Base-by-base conservation (phyloP, 495 filamentous ascomycete species). In the Staphylotrichum tortipilum region DNA sequence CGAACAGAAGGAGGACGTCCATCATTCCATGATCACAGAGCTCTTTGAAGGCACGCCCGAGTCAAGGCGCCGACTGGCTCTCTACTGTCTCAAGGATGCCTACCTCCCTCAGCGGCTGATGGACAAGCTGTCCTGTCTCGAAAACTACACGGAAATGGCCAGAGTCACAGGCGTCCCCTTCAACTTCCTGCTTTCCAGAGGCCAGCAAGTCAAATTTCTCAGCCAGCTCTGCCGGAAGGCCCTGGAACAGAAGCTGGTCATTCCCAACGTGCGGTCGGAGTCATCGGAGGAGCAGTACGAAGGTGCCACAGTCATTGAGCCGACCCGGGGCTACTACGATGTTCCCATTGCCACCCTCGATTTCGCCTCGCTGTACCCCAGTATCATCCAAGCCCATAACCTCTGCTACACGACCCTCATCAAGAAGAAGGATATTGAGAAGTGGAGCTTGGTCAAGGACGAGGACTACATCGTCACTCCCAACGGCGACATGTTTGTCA, bases 61-160 rank as follows among this genome's bases (percentile, higher is more conserved):
- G 60, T 94, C 90, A 8, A 73, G 92, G 47, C 83, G 94, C 51
- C 79, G 92, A 63, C 66, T 99, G 33, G 92, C 92, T 2, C 81
- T 99, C 3, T 99, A 99, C 67, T 99, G 92, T 71, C 68, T 99
- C 45, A 99, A 99, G 67, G 92, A 99, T 73, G 92, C 92, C 8
- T 97, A 95, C 57, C 71, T 99, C 11, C 92, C 92, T 5, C 94
- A 97, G 60, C 71, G 92, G 34, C 69, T 99, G 47, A 88, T 99
- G 80, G 92, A 99, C 65, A 99, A 99, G 59, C 74, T 99, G 26
- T 96, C 94, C 67, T 96, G 92, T 66, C 75, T 99, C 23, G 84
- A 94, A 61, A 99, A 99, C 65, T 96, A 96, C 59, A 97, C 92
- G 0, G 92, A 99, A 67, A 99, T 99, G 92, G 92, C 92, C 34